Evolutionary conservation across 441 rosid genomes (phyloP), one percentile per base, ranked within the genome.

Genomic region (Adansonia rubrostipa): DNA sequence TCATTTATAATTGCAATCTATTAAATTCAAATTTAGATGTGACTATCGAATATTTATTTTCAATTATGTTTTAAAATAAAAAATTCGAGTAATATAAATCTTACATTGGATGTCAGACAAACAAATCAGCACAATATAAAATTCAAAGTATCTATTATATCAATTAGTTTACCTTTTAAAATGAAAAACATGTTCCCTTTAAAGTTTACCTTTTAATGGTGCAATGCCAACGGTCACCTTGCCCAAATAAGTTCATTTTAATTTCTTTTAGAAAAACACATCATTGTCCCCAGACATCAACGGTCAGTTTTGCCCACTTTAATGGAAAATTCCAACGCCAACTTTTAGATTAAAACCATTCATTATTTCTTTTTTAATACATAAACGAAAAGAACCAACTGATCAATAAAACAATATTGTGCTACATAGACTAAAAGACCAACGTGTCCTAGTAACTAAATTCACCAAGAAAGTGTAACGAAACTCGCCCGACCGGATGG

Each of bases 281-380:
- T 4, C 53, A 42, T 24, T 33, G 60, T 24, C n/a, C 56, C 54
- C 19, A 60, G 19, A 58, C 78, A 69, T 17, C 77, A 84, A 82
- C 85, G 88, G 87, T 82, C 82, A 75, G 57, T 48, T 79, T 71
- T 69, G 47, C 78, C 28, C 28, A 24, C 28, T 24, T 24, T 24
- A 24, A 24, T 24, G 28, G 28, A 24, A 24, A 24, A 24, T 50
- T 51, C 64, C 14, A 20, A 58, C 33, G 5, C 7, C 54, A 51
- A 22, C 53, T 33, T 51, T 28, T 9, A n/a, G n/a, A n/a, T n/a
- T n/a, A n/a, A 20, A n/a, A 11, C 54, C 36, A 44, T 7, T 40
- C 42, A 17, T 71, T 9, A 56, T 67, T 50, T 53, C 54, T 24
- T 57, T 47, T 1, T 58, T 22, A 54, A 53, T 57, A 66, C 22